phyloP scores from a whole-genome alignment of 257 asterid species.

The Nicotiana tabacum region DNA sequence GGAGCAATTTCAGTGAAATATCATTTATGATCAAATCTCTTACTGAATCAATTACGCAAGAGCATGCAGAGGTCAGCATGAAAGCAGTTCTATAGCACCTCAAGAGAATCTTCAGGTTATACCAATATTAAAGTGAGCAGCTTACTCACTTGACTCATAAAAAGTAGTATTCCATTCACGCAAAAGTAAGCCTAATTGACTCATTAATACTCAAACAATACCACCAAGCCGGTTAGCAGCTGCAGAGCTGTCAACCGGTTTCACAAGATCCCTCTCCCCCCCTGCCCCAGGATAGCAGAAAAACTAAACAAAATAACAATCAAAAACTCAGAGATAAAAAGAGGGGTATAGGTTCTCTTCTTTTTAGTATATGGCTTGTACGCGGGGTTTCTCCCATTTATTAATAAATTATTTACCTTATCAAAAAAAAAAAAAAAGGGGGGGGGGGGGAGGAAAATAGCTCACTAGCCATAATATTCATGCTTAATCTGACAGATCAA shows the following conservation, averaged over 20 bases:
- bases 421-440: too few relatives aligned
- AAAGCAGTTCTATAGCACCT: neutral
- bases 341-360: neutral
- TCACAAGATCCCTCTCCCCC: neutral
- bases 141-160: neutral
- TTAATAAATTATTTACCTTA: too few relatives aligned
- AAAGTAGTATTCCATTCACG: neutral
- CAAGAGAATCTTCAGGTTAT: neutral
- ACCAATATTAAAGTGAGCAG: neutral
- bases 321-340: neutral
- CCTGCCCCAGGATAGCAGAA: neutral
- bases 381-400: too few relatives aligned
- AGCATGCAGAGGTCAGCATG: neutral
- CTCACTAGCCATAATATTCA: neutral
- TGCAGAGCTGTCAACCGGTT: constrained; percentile 1
- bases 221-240: neutral
- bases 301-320: neutral
- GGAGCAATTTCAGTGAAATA: neutral
- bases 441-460: neutral
- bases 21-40: neutral
- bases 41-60: neutral
- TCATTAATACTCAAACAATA: neutral
- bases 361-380: too few relatives aligned
- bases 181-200: neutral
- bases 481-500: neutral